These are phyloP conservation scores for Pseudodiploospora longispora DNA, from an alignment of 2,329 filamentous ascomycete genomes.

Conservation along the genomic window DNA sequence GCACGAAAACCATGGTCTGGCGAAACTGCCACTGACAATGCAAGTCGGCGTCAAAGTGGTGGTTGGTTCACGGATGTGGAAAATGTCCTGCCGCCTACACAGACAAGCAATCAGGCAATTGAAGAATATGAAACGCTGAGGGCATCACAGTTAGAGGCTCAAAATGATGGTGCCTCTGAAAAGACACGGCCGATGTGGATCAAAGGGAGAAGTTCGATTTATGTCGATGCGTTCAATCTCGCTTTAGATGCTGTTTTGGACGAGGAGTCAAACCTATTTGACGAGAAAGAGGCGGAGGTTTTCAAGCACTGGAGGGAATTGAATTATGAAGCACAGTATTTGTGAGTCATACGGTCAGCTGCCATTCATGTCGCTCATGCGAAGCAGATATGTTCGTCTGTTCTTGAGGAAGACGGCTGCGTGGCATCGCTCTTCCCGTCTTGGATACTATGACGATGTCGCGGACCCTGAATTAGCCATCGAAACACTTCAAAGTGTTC, in stretches of 20 bases:
- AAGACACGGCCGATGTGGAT: slow-evolving; percentile 48
- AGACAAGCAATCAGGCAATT: slow-evolving; percentile 63
- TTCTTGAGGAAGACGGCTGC: slow-evolving; percentile 86
- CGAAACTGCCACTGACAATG: neutral
- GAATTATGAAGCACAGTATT: slow-evolving; percentile 79
- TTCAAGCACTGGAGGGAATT: slow-evolving; percentile 69
- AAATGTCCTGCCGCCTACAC: slow-evolving; percentile 57
- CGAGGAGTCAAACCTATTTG: slow-evolving; percentile 82
- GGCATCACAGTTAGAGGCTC: slow-evolving; percentile 38
- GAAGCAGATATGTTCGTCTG: slow-evolving; percentile 70
- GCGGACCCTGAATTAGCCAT: slow-evolving; percentile 63
- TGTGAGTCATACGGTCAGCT: slow-evolving; percentile 47
- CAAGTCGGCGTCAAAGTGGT: too few relatives aligned
- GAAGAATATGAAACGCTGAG: slow-evolving; percentile 68
- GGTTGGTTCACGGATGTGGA: slow-evolving; percentile 24
- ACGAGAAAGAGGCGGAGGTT: slow-evolving; percentile 66
- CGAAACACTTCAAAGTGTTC: slow-evolving; percentile 49
- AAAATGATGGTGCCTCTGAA: slow-evolving; percentile 30
- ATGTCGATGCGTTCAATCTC: slow-evolving; percentile 94
- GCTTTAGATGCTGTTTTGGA: slow-evolving; percentile 82
- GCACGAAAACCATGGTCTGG: slow-evolving; percentile 4
- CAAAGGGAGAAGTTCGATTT: slow-evolving; percentile 77
- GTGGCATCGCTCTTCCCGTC: slow-evolving; percentile 75
- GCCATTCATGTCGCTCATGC: neutral
- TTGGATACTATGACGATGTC: slow-evolving; percentile 80